Percentiles rank a stretch among this genome's conserved stretches.
These are phyloP conservation scores for Mycena sp. DNA, from an alignment of 1,284 basidiomycete genomes.

Conservation along the genomic window DNA sequence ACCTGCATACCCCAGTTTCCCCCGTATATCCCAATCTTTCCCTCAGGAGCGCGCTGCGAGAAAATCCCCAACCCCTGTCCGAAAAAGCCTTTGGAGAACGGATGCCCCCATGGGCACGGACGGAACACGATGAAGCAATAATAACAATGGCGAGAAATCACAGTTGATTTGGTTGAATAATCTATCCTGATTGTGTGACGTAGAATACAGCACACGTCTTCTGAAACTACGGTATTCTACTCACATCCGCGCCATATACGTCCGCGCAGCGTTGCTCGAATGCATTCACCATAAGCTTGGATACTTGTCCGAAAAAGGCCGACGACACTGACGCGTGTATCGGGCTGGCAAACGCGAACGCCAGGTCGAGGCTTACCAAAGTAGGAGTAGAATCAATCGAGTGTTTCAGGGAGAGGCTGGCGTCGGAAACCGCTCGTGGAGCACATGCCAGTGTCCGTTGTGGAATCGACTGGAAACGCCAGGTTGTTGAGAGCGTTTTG, in stretches of 20 bases:
- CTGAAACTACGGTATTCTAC: background rate
- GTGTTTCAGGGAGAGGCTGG: conserved; percentile 49
- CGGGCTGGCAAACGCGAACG: conserved; percentile 90
- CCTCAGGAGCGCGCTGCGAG: too few species aligned
- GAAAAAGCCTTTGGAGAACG: too few species aligned
- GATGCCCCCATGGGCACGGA: too few species aligned
- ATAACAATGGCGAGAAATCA: too few species aligned
- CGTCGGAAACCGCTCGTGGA: conserved; percentile 48
- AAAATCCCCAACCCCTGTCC: too few species aligned
- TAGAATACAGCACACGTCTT: background rate
- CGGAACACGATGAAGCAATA: too few species aligned
- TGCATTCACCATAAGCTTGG: conserved; percentile 89
- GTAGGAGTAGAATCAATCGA: conserved; percentile 57
- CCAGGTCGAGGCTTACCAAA: conserved; percentile 82
- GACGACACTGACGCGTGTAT: conserved; percentile 85
- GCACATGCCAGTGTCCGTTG: conserved; percentile 42
- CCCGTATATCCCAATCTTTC: too few species aligned
- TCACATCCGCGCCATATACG: conserved; percentile 63
- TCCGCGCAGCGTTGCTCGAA: conserved; percentile 86
- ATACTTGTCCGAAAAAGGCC: conserved; percentile 88
- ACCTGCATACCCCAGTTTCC: too few species aligned
- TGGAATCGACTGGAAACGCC: conserved; percentile 63
- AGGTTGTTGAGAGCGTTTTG: conserved; percentile 84
- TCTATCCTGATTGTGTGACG: too few species aligned
- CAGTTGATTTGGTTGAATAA: background rate